Conservation (phyloP, 2,329 filamentous ascomycete species). For the Dothideomycetes sp. region DNA sequence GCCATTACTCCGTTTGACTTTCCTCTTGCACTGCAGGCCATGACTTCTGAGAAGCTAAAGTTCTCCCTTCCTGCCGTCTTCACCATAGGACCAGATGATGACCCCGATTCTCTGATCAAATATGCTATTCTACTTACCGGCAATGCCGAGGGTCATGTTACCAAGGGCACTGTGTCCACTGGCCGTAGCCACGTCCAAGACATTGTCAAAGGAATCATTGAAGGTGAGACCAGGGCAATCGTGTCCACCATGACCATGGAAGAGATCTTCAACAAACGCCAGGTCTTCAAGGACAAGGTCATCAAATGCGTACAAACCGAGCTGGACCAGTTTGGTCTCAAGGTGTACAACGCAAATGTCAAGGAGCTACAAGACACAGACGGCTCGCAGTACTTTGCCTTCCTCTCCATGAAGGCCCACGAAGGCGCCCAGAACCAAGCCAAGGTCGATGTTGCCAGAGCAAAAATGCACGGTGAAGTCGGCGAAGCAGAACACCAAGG, state of each 20-base stretch:
- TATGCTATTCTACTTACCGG: constrained; percentile 71
- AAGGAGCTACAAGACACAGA: constrained; percentile 80
- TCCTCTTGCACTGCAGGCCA: constrained; percentile 70
- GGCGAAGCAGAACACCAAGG: constrained; percentile 70
- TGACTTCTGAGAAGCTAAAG: constrained; percentile 81
- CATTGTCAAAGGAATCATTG: constrained; percentile 83
- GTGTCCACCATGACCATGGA: constrained; percentile 89
- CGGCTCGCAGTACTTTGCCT: constrained; percentile 72
- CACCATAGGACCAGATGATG: constrained; percentile 71
- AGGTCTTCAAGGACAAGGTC: constrained; percentile 63
- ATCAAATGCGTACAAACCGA: constrained; percentile 60
- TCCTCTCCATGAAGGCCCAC: constrained; percentile 71
- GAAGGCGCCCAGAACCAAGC: constrained; percentile 78
- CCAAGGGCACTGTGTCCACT: constrained; percentile 28
- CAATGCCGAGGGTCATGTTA: constrained; percentile 37
- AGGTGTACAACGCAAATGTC: constrained; percentile 60
- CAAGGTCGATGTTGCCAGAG: constrained; percentile 48
- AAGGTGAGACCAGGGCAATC: constrained; percentile 74
- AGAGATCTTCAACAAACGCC: constrained; percentile 70
- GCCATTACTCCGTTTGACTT: constrained; percentile 58
- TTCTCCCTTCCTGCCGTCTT: constrained; percentile 76
- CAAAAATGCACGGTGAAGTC: constrained; percentile 54
- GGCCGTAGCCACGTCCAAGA: constrained; percentile 61
- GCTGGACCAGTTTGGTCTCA: constrained; percentile 66
- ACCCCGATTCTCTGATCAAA: constrained; percentile 59